phyloP scores from a whole-genome alignment of 345 rosid species.

The Salix suchowensis region DNA sequence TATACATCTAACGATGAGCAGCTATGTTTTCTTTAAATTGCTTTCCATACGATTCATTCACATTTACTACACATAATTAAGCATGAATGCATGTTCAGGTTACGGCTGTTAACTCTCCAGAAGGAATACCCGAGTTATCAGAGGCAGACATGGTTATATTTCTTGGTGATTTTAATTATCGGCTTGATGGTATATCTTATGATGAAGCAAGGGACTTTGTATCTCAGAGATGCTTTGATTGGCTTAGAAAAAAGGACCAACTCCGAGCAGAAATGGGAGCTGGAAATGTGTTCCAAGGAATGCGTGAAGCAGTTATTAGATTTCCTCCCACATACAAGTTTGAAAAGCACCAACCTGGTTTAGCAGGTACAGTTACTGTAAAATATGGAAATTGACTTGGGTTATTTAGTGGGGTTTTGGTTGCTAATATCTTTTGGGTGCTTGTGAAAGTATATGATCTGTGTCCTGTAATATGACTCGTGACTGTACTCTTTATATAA shows the following conservation, averaged over 20 bases:
- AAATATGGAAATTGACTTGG: background rate
- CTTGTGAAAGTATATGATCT: background rate
- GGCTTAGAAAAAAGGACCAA: slow-evolving; percentile 98
- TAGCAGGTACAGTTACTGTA: slow-evolving; percentile 60
- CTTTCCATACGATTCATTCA: background rate
- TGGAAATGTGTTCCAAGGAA: slow-evolving; percentile 97
- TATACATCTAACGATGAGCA: slow-evolving; percentile 3
- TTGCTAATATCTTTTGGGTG: background rate
- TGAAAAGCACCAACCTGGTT: slow-evolving; percentile 80
- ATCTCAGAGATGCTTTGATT: slow-evolving; percentile 93
- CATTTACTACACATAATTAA: slow-evolving; percentile 4
- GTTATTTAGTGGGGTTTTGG: background rate
- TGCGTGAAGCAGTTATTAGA: slow-evolving; percentile 87
- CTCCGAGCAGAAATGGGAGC: slow-evolving; percentile 92
- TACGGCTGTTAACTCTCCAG: slow-evolving; percentile 33
- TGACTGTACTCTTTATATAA: background rate
- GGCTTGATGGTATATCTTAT: slow-evolving; percentile 90
- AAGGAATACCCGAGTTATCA: slow-evolving; percentile 68
- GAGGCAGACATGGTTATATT: slow-evolving; percentile 97
- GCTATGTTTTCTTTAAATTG: slow-evolving; percentile 15
- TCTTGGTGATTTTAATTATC: slow-evolving; percentile 88
- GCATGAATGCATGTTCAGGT: slow-evolving; percentile 35
- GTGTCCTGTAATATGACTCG: background rate
- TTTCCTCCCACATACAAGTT: slow-evolving; percentile 99
- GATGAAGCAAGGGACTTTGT: slow-evolving; percentile 99